A percentile compares a stretch with the other conserved stretches of the same genome.
Conservation (phyloP, 129 eudicot species). For the Pseudognaphalium luteoalbum region DNA sequence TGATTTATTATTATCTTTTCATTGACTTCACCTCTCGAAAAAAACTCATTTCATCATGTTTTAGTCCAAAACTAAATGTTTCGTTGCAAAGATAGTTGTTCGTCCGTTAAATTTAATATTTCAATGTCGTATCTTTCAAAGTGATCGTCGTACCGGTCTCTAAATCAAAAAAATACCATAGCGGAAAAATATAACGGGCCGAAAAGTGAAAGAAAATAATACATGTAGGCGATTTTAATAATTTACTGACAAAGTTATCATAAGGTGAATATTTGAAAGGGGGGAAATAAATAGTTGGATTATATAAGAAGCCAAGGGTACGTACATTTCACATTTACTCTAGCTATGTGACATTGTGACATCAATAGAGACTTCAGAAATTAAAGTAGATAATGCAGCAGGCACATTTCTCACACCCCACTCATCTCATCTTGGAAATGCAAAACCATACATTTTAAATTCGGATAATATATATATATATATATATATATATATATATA, state of each 20-base stretch:
- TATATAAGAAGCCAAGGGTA: background rate
- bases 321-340: constrained; percentile 5
- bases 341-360: background rate
- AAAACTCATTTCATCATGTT: background rate
- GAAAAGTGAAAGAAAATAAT: no score
- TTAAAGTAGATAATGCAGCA: background rate
- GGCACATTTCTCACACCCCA: background rate
- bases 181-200: no score
- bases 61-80: background rate
- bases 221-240: no score
- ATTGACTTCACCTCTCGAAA: no score
- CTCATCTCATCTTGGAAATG: background rate
- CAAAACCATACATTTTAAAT: background rate
- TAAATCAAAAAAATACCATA: no score
- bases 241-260: no score
- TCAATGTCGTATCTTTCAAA: no score
- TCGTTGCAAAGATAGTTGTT: background rate
- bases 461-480: no score
- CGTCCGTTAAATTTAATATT: background rate
- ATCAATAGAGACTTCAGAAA: background rate
- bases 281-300: background rate
- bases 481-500: no score
- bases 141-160: no score
- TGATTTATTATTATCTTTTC: background rate
- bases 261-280: no score